These are phyloP conservation scores for Cyanidiococcus yangmingshanensis DNA, from an alignment of 23 red algal genomes.

Conservation along the genomic window DNA sequence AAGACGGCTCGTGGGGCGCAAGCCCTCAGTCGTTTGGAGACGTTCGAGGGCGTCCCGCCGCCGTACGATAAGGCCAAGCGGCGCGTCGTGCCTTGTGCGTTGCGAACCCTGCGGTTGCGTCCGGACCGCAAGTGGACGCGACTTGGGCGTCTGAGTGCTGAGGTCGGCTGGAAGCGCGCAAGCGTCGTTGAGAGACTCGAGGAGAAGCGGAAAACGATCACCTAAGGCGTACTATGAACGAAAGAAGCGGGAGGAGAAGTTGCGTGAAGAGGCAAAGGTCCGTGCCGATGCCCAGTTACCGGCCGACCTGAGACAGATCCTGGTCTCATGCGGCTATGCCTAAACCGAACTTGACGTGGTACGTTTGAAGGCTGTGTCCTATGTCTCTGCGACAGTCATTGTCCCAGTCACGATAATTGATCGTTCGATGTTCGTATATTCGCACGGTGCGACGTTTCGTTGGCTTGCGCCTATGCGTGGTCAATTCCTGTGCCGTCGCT, in stretches of 20 bases:
- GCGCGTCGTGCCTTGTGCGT: slow-evolving; percentile 78
- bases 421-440: too few species aligned
- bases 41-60: slow-evolving; percentile 89
- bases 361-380: too few species aligned
- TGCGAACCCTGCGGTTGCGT: slow-evolving; percentile 60
- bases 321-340: slow-evolving; percentile 68
- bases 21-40: slow-evolving; percentile 57
- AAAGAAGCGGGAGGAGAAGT: slow-evolving; percentile 49
- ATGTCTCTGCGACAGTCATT: too few species aligned
- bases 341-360: too few species aligned
- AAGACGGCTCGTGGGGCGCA: slow-evolving; percentile 75
- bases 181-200: slow-evolving; percentile 67
- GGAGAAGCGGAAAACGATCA: slow-evolving; percentile 63
- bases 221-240: slow-evolving; percentile 55
- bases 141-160: slow-evolving; percentile 59
- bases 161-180: slow-evolving; percentile 96
- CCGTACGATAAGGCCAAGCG: slow-evolving; percentile 79
- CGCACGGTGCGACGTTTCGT: too few species aligned
- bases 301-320: slow-evolving; percentile 25
- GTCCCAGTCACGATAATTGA: too few species aligned
- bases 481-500: too few species aligned
- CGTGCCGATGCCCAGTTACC: slow-evolving; percentile 35
- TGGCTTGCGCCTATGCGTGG: too few species aligned
- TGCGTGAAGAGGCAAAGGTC: slow-evolving; percentile 47
- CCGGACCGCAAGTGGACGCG: slow-evolving; percentile 78